Evolutionary conservation across 2,329 filamentous ascomycete genomes (phyloP).

Genomic region (Seiridium cupressi): DNA sequence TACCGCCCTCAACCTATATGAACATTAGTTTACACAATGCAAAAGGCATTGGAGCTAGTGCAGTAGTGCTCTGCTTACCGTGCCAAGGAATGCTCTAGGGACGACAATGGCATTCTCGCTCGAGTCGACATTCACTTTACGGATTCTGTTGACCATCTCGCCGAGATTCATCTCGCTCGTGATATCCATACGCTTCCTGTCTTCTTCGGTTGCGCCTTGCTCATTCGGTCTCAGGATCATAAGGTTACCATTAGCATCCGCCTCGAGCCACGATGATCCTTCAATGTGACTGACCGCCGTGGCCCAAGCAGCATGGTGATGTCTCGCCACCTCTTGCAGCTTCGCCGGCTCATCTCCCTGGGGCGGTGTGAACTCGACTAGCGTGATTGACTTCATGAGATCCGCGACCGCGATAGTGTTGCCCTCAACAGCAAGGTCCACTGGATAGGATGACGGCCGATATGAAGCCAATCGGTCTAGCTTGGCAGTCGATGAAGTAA

Average conservation of each 20-base stretch:
- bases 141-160: conserved; percentile 90
- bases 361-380: conserved; percentile 69
- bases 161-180: conserved; percentile 82
- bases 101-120: conserved; percentile 66
- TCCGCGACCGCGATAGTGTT: conserved; percentile 82
- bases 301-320: conserved; percentile 79
- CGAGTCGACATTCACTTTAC: conserved; percentile 66
- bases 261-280: conserved; percentile 73
- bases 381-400: conserved; percentile 86
- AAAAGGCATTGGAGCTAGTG: no score
- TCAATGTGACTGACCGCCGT: conserved; percentile 75
- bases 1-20: conserved; percentile 78
- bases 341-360: conserved; percentile 55
- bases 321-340: conserved; percentile 73
- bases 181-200: conserved; percentile 67
- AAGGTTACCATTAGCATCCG: conserved; percentile 86
- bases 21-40: neutral
- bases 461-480: conserved; percentile 74
- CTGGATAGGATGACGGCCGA: conserved; percentile 78
- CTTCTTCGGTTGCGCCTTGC: conserved; percentile 71
- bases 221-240: conserved; percentile 74
- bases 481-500: conserved; percentile 50
- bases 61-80: conserved; percentile 54
- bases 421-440: conserved; percentile 73
- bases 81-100: conserved; percentile 84